Evolutionary conservation across 148 eudicot genomes (phyloP).

Genomic region (Pharnaceum exiguum): DNA sequence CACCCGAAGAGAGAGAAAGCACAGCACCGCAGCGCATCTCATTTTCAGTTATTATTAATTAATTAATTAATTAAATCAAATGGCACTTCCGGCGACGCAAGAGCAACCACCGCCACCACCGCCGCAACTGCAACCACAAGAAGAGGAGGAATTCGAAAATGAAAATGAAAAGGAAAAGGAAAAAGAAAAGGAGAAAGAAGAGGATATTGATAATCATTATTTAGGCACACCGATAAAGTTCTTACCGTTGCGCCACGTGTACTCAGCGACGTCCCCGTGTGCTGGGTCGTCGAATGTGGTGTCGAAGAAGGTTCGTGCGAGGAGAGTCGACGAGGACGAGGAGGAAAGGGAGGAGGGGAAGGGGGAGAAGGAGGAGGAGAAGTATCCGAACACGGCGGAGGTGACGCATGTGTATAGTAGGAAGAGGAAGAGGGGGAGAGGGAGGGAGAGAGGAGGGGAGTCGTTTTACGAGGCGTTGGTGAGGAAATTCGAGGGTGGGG

Average conservation of each 20-base stretch:
- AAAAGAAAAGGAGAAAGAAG: not conserved
- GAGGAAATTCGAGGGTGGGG: slow-evolving; percentile 23
- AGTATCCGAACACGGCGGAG: not conserved
- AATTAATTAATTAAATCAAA: too few relatives aligned
- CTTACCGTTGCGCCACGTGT: slow-evolving; percentile 57
- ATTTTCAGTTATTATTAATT: too few relatives aligned
- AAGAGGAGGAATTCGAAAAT: too few relatives aligned
- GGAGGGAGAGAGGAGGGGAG: not conserved
- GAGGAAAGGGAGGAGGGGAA: not conserved
- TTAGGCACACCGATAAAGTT: slow-evolving; percentile 41
- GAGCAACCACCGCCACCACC: too few relatives aligned
- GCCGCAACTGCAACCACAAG: too few relatives aligned
- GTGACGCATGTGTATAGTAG: slow-evolving; percentile 33
- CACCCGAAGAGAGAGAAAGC: too few relatives aligned
- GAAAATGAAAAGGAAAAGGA: too few relatives aligned
- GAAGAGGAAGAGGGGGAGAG: slow-evolving; percentile 12
- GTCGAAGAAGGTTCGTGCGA: slow-evolving; percentile 60
- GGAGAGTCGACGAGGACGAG: slow-evolving; percentile 1
- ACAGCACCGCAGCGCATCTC: too few relatives aligned
- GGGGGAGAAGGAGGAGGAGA: not conserved
- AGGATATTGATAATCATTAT: slow-evolving; percentile 33
- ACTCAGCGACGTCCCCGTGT: slow-evolving; percentile 61
- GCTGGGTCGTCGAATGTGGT: slow-evolving; percentile 37
- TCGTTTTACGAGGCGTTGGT: slow-evolving; percentile 15
- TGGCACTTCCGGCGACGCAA: too few relatives aligned